Evolutionary conservation across 2,329 filamentous ascomycete genomes (phyloP), one percentile per base, ranked within the genome.

Genomic region (Ampelomyces quisqualis): DNA sequence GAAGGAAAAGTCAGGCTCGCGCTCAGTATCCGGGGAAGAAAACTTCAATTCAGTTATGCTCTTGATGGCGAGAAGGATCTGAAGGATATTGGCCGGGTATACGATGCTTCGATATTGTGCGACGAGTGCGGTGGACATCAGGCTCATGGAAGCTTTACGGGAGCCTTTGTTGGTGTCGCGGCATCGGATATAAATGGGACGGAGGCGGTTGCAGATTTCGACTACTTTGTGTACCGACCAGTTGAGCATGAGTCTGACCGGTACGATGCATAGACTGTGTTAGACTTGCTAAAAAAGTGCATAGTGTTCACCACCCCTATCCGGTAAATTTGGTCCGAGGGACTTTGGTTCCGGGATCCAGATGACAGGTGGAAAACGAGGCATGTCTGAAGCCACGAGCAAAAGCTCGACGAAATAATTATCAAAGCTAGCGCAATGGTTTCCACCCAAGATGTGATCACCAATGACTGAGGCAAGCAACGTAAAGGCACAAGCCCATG

Each of bases 121-220:
- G 81, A 84, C 51, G 81, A 84, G 65, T 84, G 80, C 42, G 80
- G 80, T 7, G 80, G 80, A 0, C 79, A 83, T 46, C 73, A 77
- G 45, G 73, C 69, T 2, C 78, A 83, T 47, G 80, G 80, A 1
- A 84, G 80, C 58, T 84, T 84, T 47, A 84, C 80, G 0, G 80
- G 80, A 0, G 78, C 80, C 2, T 67, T 67, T 47, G 63, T 66
- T 7, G 64, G 64, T 19, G 32, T 67, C 23, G 64, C 64, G 9
- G 57, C 55, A n/a, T 62, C 56, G 34, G 64, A 67, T 43, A 14
- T 65, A 18, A 61, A 67, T 43, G 63, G 60, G 10, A 48, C 51
- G 13, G 58, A 49, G 34, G 47, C 43, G 41, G 51, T 45, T 37
- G 64, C 63, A 3, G 43, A 39, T 10, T 67, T 67, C 35, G 62